Evolutionary conservation across 352 stramenopile genomes (phyloP).

Genomic region (Hyaloperonospora arabidopsidis): DNA sequence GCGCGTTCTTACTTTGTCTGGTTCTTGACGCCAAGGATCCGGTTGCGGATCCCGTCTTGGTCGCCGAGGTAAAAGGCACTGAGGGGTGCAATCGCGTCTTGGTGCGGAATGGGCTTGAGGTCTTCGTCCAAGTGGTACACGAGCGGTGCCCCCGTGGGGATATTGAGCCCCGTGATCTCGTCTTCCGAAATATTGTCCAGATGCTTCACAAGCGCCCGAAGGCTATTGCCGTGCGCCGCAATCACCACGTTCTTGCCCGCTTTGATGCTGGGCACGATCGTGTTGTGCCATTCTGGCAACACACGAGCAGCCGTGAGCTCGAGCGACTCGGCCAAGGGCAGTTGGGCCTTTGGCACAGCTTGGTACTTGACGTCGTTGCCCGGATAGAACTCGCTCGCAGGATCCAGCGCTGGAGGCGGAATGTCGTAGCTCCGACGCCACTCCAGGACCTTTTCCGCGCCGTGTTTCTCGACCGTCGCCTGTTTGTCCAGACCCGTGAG

Average conservation of each 20-base stretch:
- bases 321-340: conserved; percentile 90
- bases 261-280: conserved; percentile 88
- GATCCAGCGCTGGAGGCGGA: conserved; percentile 91
- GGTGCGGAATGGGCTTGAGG: conserved; percentile 74
- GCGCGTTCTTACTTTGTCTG: conserved; percentile 88
- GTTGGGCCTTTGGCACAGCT: conserved; percentile 71
- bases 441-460: conserved; percentile 89
- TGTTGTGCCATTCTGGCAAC: conserved; percentile 86
- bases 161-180: conserved; percentile 92
- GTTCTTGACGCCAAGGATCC: conserved; percentile 97
- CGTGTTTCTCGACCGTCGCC: conserved; percentile 86
- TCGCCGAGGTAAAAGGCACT: conserved; percentile 86
- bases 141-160: conserved; percentile 87
- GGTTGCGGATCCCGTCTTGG: conserved; percentile 92
- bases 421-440: conserved; percentile 98
- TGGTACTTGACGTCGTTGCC: conserved; percentile 89
- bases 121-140: conserved; percentile 86
- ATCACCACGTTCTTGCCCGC: conserved; percentile 93
- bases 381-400: conserved; percentile 86
- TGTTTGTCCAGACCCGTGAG: conserved; percentile 89
- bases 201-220: conserved; percentile 90
- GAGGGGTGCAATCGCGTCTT: conserved; percentile 81
- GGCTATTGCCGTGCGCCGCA: conserved; percentile 91
- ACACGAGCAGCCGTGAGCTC: conserved; percentile 90
- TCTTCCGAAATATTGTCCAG: conserved; percentile 89